Evolutionary conservation across 2,329 filamentous ascomycete genomes (phyloP).

Genomic region (Neonectria faginata): DNA sequence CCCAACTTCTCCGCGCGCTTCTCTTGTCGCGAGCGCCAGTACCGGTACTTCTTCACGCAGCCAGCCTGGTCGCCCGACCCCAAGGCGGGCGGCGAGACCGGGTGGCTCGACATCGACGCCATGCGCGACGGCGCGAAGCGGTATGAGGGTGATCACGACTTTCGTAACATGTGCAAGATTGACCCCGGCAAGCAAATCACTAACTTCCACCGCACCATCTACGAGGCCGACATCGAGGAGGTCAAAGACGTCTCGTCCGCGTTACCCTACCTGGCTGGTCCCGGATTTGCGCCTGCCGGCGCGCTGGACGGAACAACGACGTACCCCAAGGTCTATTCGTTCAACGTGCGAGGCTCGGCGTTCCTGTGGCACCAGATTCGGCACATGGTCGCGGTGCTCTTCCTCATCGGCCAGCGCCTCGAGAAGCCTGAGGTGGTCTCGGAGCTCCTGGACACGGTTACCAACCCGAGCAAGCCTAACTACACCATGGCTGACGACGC

Average conservation of each 20-base stretch:
- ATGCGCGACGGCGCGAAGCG: conserved; percentile 86
- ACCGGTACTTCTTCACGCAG: conserved; percentile 98
- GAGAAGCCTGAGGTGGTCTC: conserved; percentile 80
- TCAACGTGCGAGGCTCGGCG: conserved; percentile 88
- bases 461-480: conserved; percentile 79
- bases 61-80: conserved; percentile 80
- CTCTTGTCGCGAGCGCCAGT: conserved; percentile 89
- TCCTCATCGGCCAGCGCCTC: conserved; percentile 89
- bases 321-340: conserved; percentile 81
- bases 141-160: conserved; percentile 89
- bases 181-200: conserved; percentile 90
- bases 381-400: conserved; percentile 92
- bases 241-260: conserved; percentile 67
- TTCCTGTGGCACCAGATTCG: conserved; percentile 99
- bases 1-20: conserved; percentile 89
- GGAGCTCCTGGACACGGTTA: conserved; percentile 77
- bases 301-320: conserved; percentile 21
- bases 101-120: conserved; percentile 86
- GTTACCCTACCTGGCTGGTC: conserved; percentile 65
- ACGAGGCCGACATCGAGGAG: conserved; percentile 81
- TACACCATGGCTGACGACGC: conserved; percentile 93
- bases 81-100: conserved; percentile 62
- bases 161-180: conserved; percentile 96
- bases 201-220: conserved; percentile 84
- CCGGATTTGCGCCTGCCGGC: conserved; percentile 50